Evolutionary conservation across 2,329 filamentous ascomycete genomes (phyloP).

Genomic region (Aureobasidium sp.): DNA sequence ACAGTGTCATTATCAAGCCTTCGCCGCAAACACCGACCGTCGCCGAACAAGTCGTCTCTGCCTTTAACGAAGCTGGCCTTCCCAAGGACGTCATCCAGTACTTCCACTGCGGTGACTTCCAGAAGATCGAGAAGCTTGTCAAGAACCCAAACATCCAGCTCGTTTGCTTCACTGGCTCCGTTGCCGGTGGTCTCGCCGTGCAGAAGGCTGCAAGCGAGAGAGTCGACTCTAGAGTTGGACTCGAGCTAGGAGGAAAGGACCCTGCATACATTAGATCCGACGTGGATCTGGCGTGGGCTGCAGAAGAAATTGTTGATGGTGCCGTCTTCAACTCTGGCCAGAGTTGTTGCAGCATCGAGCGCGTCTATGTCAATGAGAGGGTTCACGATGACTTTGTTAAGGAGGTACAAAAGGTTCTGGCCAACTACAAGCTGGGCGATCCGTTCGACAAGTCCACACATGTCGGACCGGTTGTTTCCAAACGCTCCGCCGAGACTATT

Average conservation of each 20-base stretch:
- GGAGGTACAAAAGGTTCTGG: conserved; percentile 69
- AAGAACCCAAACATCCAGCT: conserved; percentile 67
- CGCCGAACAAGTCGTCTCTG: conserved; percentile 69
- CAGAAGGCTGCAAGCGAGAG: conserved; percentile 78
- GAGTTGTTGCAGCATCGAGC: conserved; percentile 88
- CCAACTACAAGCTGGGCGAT: conserved; percentile 76
- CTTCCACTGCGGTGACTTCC: conserved; percentile 78
- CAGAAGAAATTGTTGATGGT: conserved; percentile 89
- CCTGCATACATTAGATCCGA: conserved; percentile 82
- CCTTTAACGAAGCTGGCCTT: conserved; percentile 73
- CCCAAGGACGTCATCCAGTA: conserved; percentile 80
- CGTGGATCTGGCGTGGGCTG: conserved; percentile 83
- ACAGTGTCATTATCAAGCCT: conserved; percentile 88
- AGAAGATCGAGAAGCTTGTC: conserved; percentile 68
- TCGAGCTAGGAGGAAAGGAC: conserved; percentile 93
- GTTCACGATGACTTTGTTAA: conserved; percentile 77
- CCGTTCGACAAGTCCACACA: conserved; percentile 71
- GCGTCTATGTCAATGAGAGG: conserved; percentile 80
- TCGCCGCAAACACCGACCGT: conserved; percentile 92
- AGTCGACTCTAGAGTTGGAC: conserved; percentile 67
- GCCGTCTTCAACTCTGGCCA: conserved; percentile 99
- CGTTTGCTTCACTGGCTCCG: conserved; percentile 90
- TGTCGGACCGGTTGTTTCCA: conserved; percentile 81
- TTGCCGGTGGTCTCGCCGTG: conserved; percentile 76
- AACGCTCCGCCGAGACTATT: conserved; percentile 66